Percentiles rank a stretch among this genome's conserved stretches.
Evolutionary conservation across 1,284 basidiomycete genomes (phyloP).

Genomic region (Boletus holoroseus): DNA sequence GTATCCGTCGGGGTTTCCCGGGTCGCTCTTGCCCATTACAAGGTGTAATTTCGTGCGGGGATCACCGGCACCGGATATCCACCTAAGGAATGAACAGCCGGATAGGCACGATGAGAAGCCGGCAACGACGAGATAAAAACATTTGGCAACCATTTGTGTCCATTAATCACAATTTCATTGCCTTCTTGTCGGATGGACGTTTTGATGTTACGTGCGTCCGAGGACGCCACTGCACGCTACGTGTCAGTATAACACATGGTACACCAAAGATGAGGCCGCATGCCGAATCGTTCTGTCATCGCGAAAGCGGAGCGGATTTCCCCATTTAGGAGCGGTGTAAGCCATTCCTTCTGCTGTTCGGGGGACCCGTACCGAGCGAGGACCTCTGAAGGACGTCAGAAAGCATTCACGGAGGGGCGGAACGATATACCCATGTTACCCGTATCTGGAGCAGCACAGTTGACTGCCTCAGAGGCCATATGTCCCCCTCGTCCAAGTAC

Average conservation of each 20-base stretch:
- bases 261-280: slow-evolving; percentile 25
- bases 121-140: background rate
- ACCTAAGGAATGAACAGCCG: slow-evolving; percentile 45
- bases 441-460: slow-evolving; percentile 93
- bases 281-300: slow-evolving; percentile 90
- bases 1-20: slow-evolving; percentile 66
- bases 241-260: slow-evolving; percentile 3
- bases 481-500: slow-evolving; percentile 81
- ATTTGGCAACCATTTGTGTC: slow-evolving; percentile 82
- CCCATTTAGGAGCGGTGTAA: slow-evolving; percentile 82
- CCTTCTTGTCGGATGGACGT: slow-evolving; percentile 86
- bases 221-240: slow-evolving; percentile 70
- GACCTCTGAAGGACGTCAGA: slow-evolving; percentile 62
- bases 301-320: slow-evolving; percentile 91
- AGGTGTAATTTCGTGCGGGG: slow-evolving; percentile 87
- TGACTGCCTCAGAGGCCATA: slow-evolving; percentile 80
- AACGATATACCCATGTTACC: slow-evolving; percentile 82
- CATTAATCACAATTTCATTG: slow-evolving; percentile 88
- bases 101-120: slow-evolving; percentile 11
- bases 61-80: slow-evolving; percentile 97
- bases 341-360: slow-evolving; percentile 90
- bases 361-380: slow-evolving; percentile 87
- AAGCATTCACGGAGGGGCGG: background rate
- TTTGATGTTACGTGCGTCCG: slow-evolving; percentile 93
- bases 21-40: slow-evolving; percentile 89